phyloP scores from a whole-genome alignment of 768 basidiomycete species.

The Termitomyces sp. region DNA sequence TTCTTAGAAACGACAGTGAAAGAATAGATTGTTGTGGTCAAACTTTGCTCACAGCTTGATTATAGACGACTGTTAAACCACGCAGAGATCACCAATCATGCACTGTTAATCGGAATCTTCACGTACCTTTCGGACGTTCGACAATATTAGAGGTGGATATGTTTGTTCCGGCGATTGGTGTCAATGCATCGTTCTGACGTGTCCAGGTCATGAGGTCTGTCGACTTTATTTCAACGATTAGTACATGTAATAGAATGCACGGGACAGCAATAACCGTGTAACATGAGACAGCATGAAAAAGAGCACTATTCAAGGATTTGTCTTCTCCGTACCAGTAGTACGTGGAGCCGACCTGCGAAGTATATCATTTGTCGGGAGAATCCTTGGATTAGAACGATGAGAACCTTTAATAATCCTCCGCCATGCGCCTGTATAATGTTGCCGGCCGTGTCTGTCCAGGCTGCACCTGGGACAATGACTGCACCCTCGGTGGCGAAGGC shows the following conservation, averaged over 20 bases:
- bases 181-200: constrained; percentile 54
- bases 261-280: constrained; percentile 33
- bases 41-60: constrained; percentile 32
- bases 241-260: neutral
- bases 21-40: neutral
- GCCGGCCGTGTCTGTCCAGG: constrained; percentile 58
- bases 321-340: constrained; percentile 65
- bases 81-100: neutral
- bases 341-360: constrained; percentile 40
- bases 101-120: neutral
- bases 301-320: constrained; percentile 48
- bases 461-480: constrained; percentile 56
- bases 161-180: constrained; percentile 46
- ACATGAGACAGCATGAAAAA: constrained; percentile 56
- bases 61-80: constrained; percentile 40
- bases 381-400: neutral
- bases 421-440: constrained; percentile 62
- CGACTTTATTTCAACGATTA: constrained; percentile 25
- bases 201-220: constrained; percentile 49
- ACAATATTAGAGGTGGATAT: constrained; percentile 56
- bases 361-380: neutral
- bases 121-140: constrained; percentile 55
- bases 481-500: constrained; percentile 22
- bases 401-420: constrained; percentile 51
- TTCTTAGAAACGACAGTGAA: constrained; percentile 28